Evolutionary conservation across 75 land plant species (phyloP).

Genomic region (Gnetum montanum): DNA sequence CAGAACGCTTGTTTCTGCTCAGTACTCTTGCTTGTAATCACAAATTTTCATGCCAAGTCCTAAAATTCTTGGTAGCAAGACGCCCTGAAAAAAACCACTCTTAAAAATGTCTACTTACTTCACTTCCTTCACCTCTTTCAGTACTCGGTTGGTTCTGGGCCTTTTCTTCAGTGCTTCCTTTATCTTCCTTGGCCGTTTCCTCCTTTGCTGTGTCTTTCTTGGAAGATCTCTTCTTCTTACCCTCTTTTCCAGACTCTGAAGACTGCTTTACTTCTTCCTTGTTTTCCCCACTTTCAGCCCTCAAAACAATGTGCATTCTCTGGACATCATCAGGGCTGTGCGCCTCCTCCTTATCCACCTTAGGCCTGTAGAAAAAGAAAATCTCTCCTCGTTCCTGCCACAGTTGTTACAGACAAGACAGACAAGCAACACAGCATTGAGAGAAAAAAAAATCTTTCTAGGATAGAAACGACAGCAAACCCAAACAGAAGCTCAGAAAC

Average conservation of each 20-base stretch:
- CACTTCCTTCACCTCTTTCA: background rate
- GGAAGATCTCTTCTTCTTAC: conserved; percentile 1
- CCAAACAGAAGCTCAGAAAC: background rate
- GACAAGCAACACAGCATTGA: background rate
- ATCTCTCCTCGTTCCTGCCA: conserved; percentile 66
- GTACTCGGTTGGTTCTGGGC: background rate
- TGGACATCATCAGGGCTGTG: conserved; percentile 64
- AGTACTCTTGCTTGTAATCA: too few relatives aligned
- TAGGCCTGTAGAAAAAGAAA: conserved; percentile 83
- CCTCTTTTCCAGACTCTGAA: conserved; percentile 57
- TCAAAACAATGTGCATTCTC: conserved; percentile 54
- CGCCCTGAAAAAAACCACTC: too few relatives aligned
- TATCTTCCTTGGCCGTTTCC: background rate
- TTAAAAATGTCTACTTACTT: too few relatives aligned
- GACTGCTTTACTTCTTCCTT: conserved; percentile 54
- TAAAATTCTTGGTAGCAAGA: background rate
- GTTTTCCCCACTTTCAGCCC: conserved; percentile 59
- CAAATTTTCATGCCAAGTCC: background rate
- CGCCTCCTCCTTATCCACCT: conserved; percentile 56
- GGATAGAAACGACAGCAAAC: background rate
- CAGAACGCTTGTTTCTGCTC: too few relatives aligned
- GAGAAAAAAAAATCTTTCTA: background rate
- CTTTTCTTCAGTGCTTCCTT: conserved; percentile 14
- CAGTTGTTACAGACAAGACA: background rate
- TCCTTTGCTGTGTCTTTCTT: conserved; percentile 1